Percentiles rank a stretch among this genome's conserved stretches.
Conservation (phyloP, 202 grass and related monocot species). For the Schoenoplectus triqueter region DNA sequence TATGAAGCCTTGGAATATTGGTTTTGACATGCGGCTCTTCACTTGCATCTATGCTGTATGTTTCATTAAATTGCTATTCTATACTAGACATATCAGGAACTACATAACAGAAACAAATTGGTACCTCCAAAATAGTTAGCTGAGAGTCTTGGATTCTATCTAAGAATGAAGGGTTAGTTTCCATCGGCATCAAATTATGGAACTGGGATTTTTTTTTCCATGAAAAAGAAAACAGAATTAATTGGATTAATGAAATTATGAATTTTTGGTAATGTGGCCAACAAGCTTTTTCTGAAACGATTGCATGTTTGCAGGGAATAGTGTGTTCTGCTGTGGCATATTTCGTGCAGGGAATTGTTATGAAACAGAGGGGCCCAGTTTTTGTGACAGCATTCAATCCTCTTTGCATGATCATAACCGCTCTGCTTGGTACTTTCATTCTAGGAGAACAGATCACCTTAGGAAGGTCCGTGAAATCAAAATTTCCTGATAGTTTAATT, state of each 20-base stretch:
- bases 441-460: slow-evolving; percentile 78
- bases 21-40: slow-evolving; percentile 86
- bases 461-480: slow-evolving; percentile 55
- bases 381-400: slow-evolving; percentile 97
- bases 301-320: slow-evolving; percentile 55
- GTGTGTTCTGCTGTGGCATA: slow-evolving; percentile 88
- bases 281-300: not conserved
- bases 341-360: slow-evolving; percentile 83
- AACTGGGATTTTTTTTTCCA: not conserved
- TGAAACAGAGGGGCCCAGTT: slow-evolving; percentile 74
- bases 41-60: slow-evolving; percentile 81
- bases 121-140: not conserved
- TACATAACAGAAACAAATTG: not conserved
- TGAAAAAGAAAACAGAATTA: not conserved
- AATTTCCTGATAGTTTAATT: not conserved
- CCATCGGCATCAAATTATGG: slow-evolving; percentile 13
- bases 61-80: not conserved
- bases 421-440: slow-evolving; percentile 74
- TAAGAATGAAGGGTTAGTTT: not conserved
- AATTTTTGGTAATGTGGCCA: not conserved
- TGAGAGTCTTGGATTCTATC: not conserved
- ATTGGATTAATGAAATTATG: not conserved
- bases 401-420: slow-evolving; percentile 93
- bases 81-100: not conserved
- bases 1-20: slow-evolving; percentile 67